These are phyloP conservation scores for Thielaviopsis euricoi DNA, from an alignment of 2,329 filamentous ascomycete genomes.

Conservation along the genomic window DNA sequence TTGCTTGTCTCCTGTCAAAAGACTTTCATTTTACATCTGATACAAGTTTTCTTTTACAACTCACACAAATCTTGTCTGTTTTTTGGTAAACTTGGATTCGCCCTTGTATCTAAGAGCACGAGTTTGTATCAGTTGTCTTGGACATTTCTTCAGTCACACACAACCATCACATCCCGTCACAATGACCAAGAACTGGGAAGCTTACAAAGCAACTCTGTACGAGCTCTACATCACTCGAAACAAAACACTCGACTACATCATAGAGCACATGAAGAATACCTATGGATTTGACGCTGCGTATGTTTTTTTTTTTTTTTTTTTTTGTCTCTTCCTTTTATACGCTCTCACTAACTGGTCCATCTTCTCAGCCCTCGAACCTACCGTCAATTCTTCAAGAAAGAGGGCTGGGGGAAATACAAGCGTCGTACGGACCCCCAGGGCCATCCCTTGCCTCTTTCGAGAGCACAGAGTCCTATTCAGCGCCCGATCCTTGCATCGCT, in stretches of 20 bases:
- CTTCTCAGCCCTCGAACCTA: constrained; percentile 26
- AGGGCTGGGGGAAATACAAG: constrained; percentile 31
- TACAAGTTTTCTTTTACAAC: too few species aligned
- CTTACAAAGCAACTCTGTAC: constrained; percentile 21
- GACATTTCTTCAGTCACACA: too few species aligned
- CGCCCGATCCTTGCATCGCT: too few species aligned
- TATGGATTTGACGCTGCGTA: constrained; percentile 27
- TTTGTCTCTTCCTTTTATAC: neutral
- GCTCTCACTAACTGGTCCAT: neutral
- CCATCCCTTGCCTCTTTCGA: neutral
- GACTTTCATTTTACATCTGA: too few species aligned
- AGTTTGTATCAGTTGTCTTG: too few species aligned
- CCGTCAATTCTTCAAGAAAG: constrained; percentile 29
- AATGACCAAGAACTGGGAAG: constrained; percentile 30
- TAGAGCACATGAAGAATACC: constrained; percentile 22
- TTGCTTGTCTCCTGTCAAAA: too few species aligned
- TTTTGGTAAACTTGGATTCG: too few species aligned
- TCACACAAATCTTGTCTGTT: too few species aligned
- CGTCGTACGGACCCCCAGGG: constrained; percentile 13
- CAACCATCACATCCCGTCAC: too few species aligned
- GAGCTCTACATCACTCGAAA: constrained; percentile 25
- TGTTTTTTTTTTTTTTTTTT: constrained; percentile 14
- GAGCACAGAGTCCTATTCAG: too few species aligned
- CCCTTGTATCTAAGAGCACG: too few species aligned
- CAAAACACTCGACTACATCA: constrained; percentile 25